Base-by-base conservation (phyloP, 2,329 filamentous ascomycete genomes). In the Trichoderma koningii region DNA sequence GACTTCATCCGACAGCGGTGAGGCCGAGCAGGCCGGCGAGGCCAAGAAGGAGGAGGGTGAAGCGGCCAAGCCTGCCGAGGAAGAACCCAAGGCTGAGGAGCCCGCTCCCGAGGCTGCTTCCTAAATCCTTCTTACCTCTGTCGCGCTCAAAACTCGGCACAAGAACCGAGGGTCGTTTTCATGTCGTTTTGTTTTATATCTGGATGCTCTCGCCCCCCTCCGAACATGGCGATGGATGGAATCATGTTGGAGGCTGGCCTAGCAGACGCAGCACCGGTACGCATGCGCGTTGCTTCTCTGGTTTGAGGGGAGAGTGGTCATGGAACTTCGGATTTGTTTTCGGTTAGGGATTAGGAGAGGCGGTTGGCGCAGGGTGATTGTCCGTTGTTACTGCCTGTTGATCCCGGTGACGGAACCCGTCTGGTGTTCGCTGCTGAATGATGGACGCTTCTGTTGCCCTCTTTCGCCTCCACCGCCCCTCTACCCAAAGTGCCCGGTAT, bases 1-100 rank as follows among this genome's bases (percentile, higher is more conserved):
- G 93, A 97, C 93, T 73, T 97, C 93, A 72, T 96, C 93, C 67
- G 93, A 97, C 78, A 91, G 87, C 73, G 88, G 84, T 74, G 94
- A 97, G 80, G 84, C 85, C 67, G 91, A 94, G 80, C 82, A 78
- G 70, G 82, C 88, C 69, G 80, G 85, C 73, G 80, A 82, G 66
- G 79, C 76, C 55, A 72, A 79, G 70, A 82, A 85, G 83, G 88
- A 91, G 75, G 81, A 85, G 72, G 76, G 73, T 65, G 82, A 83
- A 74, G 76, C 78, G 55, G 44, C 66, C 67, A 77, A 78, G 75
- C 71, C 76, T 65, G 72, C 74, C 61, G 76, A 78, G 71, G 76
- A 77, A 73, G 81, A 84, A 72, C 69, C 73, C 69, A 81, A 83
- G 76, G 75, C 78, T 59, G 78, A 78, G 69, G 78, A 79, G 75